phyloP scores from a whole-genome alignment of 2,329 filamentous ascomycete species.

The Diaporthe batatas region DNA sequence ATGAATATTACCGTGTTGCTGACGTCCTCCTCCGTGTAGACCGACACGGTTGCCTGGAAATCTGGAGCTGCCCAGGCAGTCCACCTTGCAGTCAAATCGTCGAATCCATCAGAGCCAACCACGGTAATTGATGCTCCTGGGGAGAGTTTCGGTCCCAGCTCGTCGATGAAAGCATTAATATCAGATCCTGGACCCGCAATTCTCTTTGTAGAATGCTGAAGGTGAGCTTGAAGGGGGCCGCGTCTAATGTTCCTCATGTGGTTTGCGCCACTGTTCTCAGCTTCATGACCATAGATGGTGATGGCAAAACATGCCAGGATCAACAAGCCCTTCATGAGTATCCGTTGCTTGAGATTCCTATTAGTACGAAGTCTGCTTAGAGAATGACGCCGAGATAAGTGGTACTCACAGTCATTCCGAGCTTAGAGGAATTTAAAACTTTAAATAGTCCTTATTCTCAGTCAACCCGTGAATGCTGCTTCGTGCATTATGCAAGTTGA shows the following conservation, averaged over 20 bases:
- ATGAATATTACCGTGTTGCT: slow-evolving; percentile 10
- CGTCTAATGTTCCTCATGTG: neutral
- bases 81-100: slow-evolving; percentile 9
- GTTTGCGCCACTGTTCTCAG: neutral
- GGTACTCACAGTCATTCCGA: slow-evolving; percentile 7
- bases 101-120: slow-evolving; percentile 3
- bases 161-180: neutral
- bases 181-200: neutral
- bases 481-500: neutral
- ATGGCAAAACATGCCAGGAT: neutral
- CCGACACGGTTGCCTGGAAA: slow-evolving; percentile 3
- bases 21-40: slow-evolving; percentile 13
- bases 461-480: neutral
- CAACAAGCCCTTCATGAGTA: neutral
- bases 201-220: neutral
- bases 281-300: neutral
- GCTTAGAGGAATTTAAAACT: neutral
- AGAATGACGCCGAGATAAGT: neutral
- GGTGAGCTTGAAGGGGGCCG: neutral
- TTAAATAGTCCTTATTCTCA: neutral
- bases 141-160: slow-evolving; percentile 13
- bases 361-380: neutral
- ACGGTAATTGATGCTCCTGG: slow-evolving; percentile 4
- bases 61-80: slow-evolving; percentile 11
- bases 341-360: neutral